Percentiles rank a stretch among this genome's conserved stretches.
phyloP scores from a whole-genome alignment of 208 protist species.

The Trypanosoma scelopori region DNA sequence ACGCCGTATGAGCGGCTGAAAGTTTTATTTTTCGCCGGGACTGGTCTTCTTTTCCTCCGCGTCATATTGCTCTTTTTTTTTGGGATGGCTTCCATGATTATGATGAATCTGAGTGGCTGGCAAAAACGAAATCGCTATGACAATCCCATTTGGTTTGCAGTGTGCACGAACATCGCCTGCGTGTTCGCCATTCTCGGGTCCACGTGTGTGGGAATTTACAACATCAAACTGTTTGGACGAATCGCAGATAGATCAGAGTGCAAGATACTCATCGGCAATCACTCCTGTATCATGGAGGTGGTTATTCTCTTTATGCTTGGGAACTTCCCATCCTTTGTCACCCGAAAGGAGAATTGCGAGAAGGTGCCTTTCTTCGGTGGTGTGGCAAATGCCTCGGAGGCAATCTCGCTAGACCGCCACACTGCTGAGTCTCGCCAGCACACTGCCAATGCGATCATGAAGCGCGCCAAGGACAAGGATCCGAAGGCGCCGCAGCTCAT shows the following conservation, averaged over 20 bases:
- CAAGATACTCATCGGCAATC: constrained; percentile 78
- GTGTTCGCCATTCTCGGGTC: constrained; percentile 36
- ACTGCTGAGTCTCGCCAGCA: constrained; percentile 49
- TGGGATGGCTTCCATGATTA: constrained; percentile 30
- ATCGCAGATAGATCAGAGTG: constrained; percentile 47
- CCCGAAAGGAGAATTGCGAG: constrained; percentile 64
- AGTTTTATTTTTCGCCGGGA: constrained; percentile 57
- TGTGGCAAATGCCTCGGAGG: constrained; percentile 43
- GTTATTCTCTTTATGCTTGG: constrained; percentile 55
- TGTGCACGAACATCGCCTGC: constrained; percentile 37
- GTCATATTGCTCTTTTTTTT: constrained; percentile 43
- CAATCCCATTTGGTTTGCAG: constrained; percentile 50
- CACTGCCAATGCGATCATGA: constrained; percentile 52
- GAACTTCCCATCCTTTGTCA: constrained; percentile 79
- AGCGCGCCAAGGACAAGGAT: constrained; percentile 44
- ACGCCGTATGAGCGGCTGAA: constrained; percentile 71
- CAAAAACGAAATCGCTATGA: constrained; percentile 36
- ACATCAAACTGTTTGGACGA: constrained; percentile 59
- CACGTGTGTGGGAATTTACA: constrained; percentile 54
- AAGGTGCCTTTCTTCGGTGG: constrained; percentile 58
- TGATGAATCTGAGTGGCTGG: constrained; percentile 31
- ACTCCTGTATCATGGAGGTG: constrained; percentile 83
- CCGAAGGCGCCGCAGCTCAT: constrained; percentile 59
- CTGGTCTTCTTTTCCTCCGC: constrained; percentile 68
- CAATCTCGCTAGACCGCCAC: constrained; percentile 79